phyloP scores from a whole-genome alignment of 208 protist genomes.

The Porcisia hertigi region DNA sequence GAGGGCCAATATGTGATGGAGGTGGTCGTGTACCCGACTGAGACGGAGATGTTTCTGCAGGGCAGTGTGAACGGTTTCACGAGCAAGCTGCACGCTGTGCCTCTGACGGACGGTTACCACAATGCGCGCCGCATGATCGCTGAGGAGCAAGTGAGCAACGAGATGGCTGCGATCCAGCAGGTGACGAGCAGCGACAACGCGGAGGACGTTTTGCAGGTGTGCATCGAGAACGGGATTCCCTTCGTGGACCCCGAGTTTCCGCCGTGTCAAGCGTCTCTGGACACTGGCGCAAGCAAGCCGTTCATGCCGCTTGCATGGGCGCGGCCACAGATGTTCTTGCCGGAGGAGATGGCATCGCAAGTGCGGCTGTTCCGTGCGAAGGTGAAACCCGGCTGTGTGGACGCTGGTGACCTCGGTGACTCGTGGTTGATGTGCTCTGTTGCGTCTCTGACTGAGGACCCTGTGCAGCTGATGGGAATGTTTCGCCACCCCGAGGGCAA shows the following conservation, averaged over 20 bases:
- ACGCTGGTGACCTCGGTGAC: slow-evolving; percentile 71
- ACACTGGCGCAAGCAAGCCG: slow-evolving; percentile 47
- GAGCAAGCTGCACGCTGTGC: slow-evolving; percentile 62
- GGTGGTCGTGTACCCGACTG: slow-evolving; percentile 70
- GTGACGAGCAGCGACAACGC: slow-evolving; percentile 44
- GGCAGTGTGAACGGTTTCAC: slow-evolving; percentile 66
- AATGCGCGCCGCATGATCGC: slow-evolving; percentile 31
- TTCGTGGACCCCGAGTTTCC: slow-evolving; percentile 82
- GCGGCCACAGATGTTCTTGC: slow-evolving; percentile 52
- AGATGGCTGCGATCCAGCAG: slow-evolving; percentile 47
- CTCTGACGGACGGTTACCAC: slow-evolving; percentile 64
- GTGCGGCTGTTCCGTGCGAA: slow-evolving; percentile 64
- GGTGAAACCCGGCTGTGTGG: slow-evolving; percentile 44
- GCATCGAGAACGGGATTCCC: slow-evolving; percentile 52
- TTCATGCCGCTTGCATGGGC: slow-evolving; percentile 71
- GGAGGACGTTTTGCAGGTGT: slow-evolving; percentile 58
- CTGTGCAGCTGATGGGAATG: slow-evolving; percentile 48
- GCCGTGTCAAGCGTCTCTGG: slow-evolving; percentile 58
- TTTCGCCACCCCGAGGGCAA: slow-evolving; percentile 66
- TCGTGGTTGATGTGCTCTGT: slow-evolving; percentile 79
- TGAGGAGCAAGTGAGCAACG: slow-evolving; percentile 34
- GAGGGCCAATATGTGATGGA: slow-evolving; percentile 42
- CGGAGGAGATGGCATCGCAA: slow-evolving; percentile 54
- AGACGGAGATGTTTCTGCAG: slow-evolving; percentile 77
- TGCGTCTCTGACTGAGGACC: slow-evolving; percentile 51